Evolutionary conservation across 2,329 filamentous ascomycete genomes (phyloP).

Genomic region (Colletotrichum liriopes): DNA sequence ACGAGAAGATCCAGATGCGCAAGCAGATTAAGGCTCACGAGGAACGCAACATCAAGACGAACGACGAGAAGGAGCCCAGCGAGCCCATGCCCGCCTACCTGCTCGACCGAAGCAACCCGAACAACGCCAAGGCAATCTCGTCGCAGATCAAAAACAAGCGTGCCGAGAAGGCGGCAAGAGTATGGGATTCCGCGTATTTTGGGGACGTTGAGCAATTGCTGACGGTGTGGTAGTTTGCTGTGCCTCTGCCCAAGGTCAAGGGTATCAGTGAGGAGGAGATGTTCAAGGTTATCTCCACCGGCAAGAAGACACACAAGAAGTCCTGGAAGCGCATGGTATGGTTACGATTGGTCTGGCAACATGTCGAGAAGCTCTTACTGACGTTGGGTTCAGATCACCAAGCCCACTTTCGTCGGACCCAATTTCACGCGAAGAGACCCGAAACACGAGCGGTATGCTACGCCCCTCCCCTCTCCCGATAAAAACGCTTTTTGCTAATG

Average conservation of each 20-base stretch:
- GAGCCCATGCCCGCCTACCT: slow-evolving; percentile 93
- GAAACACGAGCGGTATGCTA: slow-evolving; percentile 70
- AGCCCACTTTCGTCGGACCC: slow-evolving; percentile 90
- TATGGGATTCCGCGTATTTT: not conserved
- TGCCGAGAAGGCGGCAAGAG: slow-evolving; percentile 51
- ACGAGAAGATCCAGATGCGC: slow-evolving; percentile 99
- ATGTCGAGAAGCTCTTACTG: not conserved
- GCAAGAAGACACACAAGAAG: slow-evolving; percentile 94
- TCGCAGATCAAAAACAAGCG: slow-evolving; percentile 83
- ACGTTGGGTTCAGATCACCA: slow-evolving; percentile 67
- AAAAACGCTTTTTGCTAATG: not conserved
- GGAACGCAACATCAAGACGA: slow-evolving; percentile 94
- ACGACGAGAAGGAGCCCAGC: slow-evolving; percentile 82
- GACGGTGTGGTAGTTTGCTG: slow-evolving; percentile 74
- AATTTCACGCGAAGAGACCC: slow-evolving; percentile 93
- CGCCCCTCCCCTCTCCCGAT: not conserved
- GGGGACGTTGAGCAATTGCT: not conserved
- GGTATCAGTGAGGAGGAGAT: slow-evolving; percentile 95
- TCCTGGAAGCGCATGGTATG: slow-evolving; percentile 80
- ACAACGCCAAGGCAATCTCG: slow-evolving; percentile 78
- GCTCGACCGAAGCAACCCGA: slow-evolving; percentile 81
- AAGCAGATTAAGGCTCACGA: slow-evolving; percentile 96
- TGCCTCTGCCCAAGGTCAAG: slow-evolving; percentile 83
- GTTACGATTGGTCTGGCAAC: slow-evolving; percentile 64
- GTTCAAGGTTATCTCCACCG: slow-evolving; percentile 97